Percentiles rank a stretch among this genome's conserved stretches.
These are phyloP conservation scores for Fusarium floridanum DNA, from an alignment of 2,329 filamentous ascomycete species.

Conservation along the genomic window DNA sequence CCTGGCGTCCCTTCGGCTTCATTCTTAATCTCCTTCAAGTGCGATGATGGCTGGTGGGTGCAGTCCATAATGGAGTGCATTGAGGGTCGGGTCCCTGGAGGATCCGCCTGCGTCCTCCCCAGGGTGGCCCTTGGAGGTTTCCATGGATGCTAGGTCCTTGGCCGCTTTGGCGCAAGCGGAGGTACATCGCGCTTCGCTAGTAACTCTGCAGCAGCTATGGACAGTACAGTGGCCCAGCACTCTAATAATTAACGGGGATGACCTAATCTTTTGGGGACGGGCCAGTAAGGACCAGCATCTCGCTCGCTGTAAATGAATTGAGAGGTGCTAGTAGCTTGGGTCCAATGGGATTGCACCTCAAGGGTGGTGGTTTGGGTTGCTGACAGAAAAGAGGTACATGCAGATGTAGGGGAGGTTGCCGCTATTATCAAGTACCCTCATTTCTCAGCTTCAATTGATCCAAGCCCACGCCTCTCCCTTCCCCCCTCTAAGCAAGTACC, in stretches of 20 bases:
- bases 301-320: constrained; percentile 6
- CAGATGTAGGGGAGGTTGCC: neutral
- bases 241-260: neutral
- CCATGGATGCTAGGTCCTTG: constrained; percentile 1
- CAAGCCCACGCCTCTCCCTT: constrained; percentile 21
- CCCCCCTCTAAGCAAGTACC: neutral
- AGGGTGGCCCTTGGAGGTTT: constrained; percentile 20
- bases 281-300: constrained; percentile 7
- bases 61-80: constrained; percentile 24
- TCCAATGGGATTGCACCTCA: neutral
- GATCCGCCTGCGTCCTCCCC: constrained; percentile 29
- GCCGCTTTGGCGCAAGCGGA: neutral
- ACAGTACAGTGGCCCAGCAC: neutral
- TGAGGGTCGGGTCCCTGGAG: constrained; percentile 21
- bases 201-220: neutral
- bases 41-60: constrained; percentile 17
- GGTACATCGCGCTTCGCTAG: neutral
- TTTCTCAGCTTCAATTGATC: constrained; percentile 14
- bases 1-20: constrained; percentile 5
- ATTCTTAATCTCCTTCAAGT: constrained; percentile 23
- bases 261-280: neutral
- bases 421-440: constrained; percentile 24
- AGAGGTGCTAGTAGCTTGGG: neutral
- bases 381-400: constrained; percentile 18
- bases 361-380: neutral